Evolutionary conservation across 139 green algal genomes (phyloP).

Genomic region (Picochlorum sp.): DNA sequence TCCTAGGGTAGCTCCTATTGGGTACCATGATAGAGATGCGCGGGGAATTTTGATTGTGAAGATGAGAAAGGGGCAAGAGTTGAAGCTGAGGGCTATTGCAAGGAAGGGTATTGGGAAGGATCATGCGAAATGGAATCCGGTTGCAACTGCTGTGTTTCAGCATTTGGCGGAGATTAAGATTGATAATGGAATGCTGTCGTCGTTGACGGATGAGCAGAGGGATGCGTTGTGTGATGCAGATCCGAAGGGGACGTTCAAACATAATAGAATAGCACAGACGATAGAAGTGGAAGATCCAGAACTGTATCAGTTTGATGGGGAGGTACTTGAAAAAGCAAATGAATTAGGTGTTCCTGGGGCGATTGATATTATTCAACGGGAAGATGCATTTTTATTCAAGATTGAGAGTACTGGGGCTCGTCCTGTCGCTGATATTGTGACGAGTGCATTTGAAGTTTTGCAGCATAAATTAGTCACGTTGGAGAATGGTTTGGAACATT

Average conservation of each 20-base stretch:
- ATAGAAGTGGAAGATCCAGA: slow-evolving; percentile 58
- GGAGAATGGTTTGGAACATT: not conserved
- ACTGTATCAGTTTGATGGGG: slow-evolving; percentile 76
- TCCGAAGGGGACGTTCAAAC: slow-evolving; percentile 65
- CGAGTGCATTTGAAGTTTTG: slow-evolving; percentile 57
- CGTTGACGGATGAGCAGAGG: slow-evolving; percentile 65
- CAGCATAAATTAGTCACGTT: slow-evolving; percentile 52
- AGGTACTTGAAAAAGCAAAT: slow-evolving; percentile 69
- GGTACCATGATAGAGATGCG: slow-evolving; percentile 24
- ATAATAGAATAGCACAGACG: slow-evolving; percentile 60
- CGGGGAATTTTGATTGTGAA: slow-evolving; percentile 78
- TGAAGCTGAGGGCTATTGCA: slow-evolving; percentile 75
- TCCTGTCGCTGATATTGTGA: slow-evolving; percentile 54
- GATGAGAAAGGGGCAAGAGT: slow-evolving; percentile 69
- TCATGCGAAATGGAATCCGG: slow-evolving; percentile 96
- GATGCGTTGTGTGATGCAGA: slow-evolving; percentile 60
- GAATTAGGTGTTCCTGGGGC: slow-evolving; percentile 72
- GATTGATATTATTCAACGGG: slow-evolving; percentile 54
- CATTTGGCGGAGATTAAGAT: slow-evolving; percentile 79
- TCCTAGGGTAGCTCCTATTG: slow-evolving; percentile 31
- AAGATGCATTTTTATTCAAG: slow-evolving; percentile 87
- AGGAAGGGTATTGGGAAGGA: slow-evolving; percentile 94
- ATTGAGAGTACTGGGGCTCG: slow-evolving; percentile 81
- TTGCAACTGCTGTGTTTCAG: slow-evolving; percentile 76
- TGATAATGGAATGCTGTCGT: slow-evolving; percentile 64